These are phyloP conservation scores for Tarenaya hassleriana DNA, from an alignment of 345 rosid species.

Conservation along the genomic window DNA sequence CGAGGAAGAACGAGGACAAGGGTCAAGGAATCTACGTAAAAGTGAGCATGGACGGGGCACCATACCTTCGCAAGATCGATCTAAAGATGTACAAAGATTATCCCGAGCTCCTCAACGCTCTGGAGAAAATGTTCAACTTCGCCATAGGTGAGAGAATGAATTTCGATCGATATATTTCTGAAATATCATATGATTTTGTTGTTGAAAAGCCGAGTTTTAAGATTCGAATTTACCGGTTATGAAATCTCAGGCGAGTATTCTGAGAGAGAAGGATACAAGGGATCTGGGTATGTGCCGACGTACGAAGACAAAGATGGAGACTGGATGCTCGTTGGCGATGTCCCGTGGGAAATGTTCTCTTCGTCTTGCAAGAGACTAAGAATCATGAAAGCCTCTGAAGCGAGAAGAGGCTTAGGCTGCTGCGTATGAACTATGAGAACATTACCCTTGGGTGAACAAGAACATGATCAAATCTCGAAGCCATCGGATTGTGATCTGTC, in stretches of 20 bases:
- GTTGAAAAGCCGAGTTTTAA: too few species aligned
- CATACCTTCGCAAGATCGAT: conserved; percentile 67
- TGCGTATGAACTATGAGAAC: conserved; percentile 17
- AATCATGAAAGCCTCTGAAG: conserved; percentile 56
- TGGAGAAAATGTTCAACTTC: conserved; percentile 65
- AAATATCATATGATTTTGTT: neutral
- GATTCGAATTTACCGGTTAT: too few species aligned
- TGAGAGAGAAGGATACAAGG: conserved; percentile 61
- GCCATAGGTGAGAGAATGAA: conserved; percentile 31
- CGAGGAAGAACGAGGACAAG: too few species aligned
- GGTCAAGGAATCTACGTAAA: conserved; percentile 44
- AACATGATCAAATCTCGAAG: too few species aligned
- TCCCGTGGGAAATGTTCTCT: conserved; percentile 71
- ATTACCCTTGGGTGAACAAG: neutral
- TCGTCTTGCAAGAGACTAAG: conserved; percentile 53
- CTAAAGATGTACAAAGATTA: conserved; percentile 48
- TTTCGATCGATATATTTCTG: too few species aligned
- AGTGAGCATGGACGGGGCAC: conserved; percentile 74
- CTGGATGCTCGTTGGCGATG: conserved; percentile 83
- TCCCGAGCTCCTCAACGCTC: conserved; percentile 47
- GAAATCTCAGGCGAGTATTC: conserved; percentile 34
- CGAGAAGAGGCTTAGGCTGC: conserved; percentile 26
- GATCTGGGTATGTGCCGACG: conserved; percentile 55
- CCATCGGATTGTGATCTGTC: too few species aligned
- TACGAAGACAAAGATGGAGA: conserved; percentile 83